A percentile compares a stretch with the other conserved stretches of the same genome.
These are phyloP conservation scores for Picochlorum sp. DNA, from an alignment of 139 green algal genomes.

Conservation along the genomic window DNA sequence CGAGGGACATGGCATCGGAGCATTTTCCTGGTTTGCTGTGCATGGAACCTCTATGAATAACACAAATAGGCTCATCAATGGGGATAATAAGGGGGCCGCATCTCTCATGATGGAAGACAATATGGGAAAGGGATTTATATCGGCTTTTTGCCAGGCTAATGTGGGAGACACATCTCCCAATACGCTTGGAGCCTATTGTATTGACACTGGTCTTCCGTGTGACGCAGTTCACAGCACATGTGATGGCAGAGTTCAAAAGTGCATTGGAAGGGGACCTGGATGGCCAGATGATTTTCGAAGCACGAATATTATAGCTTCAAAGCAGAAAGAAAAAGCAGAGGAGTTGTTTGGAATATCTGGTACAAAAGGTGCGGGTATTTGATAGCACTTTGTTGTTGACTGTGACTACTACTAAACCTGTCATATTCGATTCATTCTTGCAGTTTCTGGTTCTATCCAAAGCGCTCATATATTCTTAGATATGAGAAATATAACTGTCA, in stretches of 20 bases:
- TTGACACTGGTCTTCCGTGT: constrained; percentile 68
- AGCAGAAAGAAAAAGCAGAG: constrained; percentile 47
- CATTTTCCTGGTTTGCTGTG: constrained; percentile 69
- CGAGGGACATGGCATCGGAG: constrained; percentile 11
- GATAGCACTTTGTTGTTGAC: too few relatives aligned
- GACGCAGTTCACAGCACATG: constrained; percentile 56
- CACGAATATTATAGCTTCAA: constrained; percentile 53
- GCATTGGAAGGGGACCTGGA: constrained; percentile 59
- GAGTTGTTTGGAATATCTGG: constrained; percentile 35
- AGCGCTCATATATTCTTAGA: constrained; percentile 61
- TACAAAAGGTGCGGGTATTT: not conserved
- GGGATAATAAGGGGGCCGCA: constrained; percentile 80
- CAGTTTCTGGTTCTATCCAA: constrained; percentile 46
- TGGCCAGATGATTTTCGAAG: constrained; percentile 52
- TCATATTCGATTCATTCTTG: not conserved
- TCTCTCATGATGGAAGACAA: constrained; percentile 54
- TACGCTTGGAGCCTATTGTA: constrained; percentile 59
- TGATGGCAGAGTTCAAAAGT: constrained; percentile 61
- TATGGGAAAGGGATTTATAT: constrained; percentile 38
- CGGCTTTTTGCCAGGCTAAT: constrained; percentile 67
- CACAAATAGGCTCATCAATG: constrained; percentile 71
- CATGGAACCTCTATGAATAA: constrained; percentile 87
- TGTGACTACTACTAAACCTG: not conserved
- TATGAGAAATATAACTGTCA: constrained; percentile 53
- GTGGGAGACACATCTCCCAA: constrained; percentile 77